Base-by-base conservation (phyloP, 495 filamentous ascomycete genomes). In the Penicillium pulvis region DNA sequence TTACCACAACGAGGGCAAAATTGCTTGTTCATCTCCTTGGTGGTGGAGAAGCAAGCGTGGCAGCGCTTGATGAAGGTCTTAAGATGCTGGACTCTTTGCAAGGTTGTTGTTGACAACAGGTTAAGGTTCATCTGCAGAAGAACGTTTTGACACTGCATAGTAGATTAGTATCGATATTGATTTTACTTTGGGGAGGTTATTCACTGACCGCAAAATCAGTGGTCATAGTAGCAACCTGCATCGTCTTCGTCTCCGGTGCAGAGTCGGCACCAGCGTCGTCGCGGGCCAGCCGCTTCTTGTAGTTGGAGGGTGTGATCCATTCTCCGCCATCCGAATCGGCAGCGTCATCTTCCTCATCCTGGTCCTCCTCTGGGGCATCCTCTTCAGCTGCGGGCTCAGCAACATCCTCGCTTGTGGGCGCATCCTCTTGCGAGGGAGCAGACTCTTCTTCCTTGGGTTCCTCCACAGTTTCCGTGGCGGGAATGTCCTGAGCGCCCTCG, bases 231-330 rank as follows among this genome's bases (percentile, higher is more conserved):
- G 92, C 95, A 11, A 89, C 90, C 68, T 92, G 84, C 62, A 96
- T 88, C 20, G 82, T 81, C 51, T 85, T 82, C 8, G 79, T 72
- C 56, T 88, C 82, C 10, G 75, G 67, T 1, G 78, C 77, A 26
- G 71, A 67, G 14, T 75, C 72, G 31, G 48, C 57, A 19, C 72
- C 68, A 44, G 79, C 79, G 53, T 83, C 79, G 53, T 83, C 87
- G 65, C 84, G 80, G 55, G 82, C 83, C 78, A 92, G 88, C 67
- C 90, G 87, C 68, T 90, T 90, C 68, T 92, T 89, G 67, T 98
- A 81, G 74, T 98, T 98, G 44, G 86, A 85, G 2, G 95, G 91
- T 1, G 95, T 98, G 59, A 99, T 98, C 95, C 94, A 98, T 66
- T 89, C 91, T 42, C 87, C 90, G 9, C 79, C 83, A 54, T 92